phyloP scores from a whole-genome alignment of 345 rosid species.

The Citrus hindsii region DNA sequence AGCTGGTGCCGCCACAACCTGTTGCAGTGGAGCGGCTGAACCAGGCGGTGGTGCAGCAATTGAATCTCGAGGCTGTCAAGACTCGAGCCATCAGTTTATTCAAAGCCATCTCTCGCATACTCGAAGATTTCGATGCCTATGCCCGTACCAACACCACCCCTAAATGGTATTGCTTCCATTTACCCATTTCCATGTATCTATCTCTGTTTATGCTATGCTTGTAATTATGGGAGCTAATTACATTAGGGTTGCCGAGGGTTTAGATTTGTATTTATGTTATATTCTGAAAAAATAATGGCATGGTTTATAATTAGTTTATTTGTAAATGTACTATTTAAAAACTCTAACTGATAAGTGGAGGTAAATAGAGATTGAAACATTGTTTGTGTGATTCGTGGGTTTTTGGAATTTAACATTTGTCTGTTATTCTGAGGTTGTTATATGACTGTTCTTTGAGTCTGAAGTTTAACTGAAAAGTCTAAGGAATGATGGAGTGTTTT shows the following conservation, averaged over 20 bases:
- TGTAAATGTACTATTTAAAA: background rate
- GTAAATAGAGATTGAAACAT: background rate
- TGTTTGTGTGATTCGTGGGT: background rate
- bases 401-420: background rate
- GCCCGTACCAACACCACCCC: slow-evolving; percentile 76
- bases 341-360: background rate
- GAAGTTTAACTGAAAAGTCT: background rate
- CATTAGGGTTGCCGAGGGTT: background rate
- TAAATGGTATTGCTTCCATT: slow-evolving; percentile 51
- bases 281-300: too few relatives aligned
- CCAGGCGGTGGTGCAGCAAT: slow-evolving; percentile 56
- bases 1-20: slow-evolving; percentile 17
- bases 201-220: background rate
- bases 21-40: slow-evolving; percentile 62
- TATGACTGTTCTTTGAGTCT: background rate
- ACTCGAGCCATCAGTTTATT: slow-evolving; percentile 72
- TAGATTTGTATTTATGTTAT: too few relatives aligned
- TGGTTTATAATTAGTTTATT: background rate
- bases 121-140: slow-evolving; percentile 78
- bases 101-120: slow-evolving; percentile 85
- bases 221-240: background rate
- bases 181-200: too few relatives aligned
- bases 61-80: slow-evolving; percentile 75
- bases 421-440: background rate
- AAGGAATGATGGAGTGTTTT: background rate